Base-by-base conservation (phyloP, 441 rosid genomes). In the Eruca vesicaria region DNA sequence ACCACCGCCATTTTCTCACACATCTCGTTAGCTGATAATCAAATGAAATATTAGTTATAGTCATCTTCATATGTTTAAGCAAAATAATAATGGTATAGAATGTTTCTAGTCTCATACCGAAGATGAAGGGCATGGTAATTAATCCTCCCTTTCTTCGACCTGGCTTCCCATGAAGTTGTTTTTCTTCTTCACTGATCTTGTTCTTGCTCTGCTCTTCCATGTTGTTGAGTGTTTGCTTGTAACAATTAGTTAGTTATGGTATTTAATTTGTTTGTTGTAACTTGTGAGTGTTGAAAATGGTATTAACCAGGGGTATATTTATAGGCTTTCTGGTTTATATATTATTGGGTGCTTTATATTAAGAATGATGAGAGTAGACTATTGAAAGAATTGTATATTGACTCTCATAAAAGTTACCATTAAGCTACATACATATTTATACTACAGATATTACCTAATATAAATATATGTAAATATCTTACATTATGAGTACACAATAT, bases 1-100 rank as follows among this genome's bases (percentile, higher is more conserved):
- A 91, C 92, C 77, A 91, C 94, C 3, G 99, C 98, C 62, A 95
- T 70, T 81, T 91, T 95, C 84, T 95, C 98, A 69, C 96, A 89
- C 4, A 80, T 83, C 84, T 95, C 99, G 76, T 92, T 95, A 8
- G 89, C 99, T 93, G 72, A 32, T 52, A 38, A 63, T 31, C 21
- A 35, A 41, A 63, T 12, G 2, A 23, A 28, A 68, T 18, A 66
- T 55, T 41, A 73, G 16, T 71, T 52, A 55, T 33, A 7, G n/a
- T 55, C 2, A 56, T 9, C 21, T 16, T 36, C 32, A 59, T 68
- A 43, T 1, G 2, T 3, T 10, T 23, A 59, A 59, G 21, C 10
- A 16, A 11, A 14, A 52, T 66, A 16, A 18, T 31, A 18, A 2
- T 0, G 6, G 3, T 3, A 64, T 61, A 23, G 26, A 23, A 23